Conservation (phyloP, 83 land plant species). For the Thuja plicata region DNA sequence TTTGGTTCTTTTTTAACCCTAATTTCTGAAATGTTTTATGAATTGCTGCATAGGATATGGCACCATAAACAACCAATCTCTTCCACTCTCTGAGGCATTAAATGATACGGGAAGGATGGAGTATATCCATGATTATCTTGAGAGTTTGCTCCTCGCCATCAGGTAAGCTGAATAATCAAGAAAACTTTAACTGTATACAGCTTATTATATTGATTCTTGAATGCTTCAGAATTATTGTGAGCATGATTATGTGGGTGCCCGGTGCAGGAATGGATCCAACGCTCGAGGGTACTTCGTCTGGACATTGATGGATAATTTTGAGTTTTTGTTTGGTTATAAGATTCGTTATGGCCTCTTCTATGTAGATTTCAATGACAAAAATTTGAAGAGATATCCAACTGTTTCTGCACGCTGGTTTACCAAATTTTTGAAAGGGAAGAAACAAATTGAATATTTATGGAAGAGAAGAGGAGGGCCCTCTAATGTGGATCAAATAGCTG, state of each 20-base stretch:
- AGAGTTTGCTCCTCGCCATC: neutral
- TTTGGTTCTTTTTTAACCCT: too few species aligned
- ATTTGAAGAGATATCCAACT: conserved; percentile 7
- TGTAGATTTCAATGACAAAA: conserved; percentile 19
- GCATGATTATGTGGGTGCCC: neutral
- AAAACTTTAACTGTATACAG: neutral
- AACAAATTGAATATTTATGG: neutral
- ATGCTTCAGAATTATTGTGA: neutral
- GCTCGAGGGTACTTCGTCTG: conserved; percentile 5
- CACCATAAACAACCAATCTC: neutral
- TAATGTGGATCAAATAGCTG: neutral
- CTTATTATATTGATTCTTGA: neutral
- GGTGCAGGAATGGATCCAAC: conserved; percentile 16
- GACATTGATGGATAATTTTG: conserved; percentile 20
- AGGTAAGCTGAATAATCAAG: neutral
- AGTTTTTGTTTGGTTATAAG: conserved; percentile 12
- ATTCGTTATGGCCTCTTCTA: conserved; percentile 16
- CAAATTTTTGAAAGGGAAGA: neutral
- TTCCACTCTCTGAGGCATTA: neutral
- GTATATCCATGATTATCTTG: conserved; percentile 1
- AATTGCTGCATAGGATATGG: neutral
- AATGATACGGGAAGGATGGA: neutral
- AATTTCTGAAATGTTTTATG: neutral
- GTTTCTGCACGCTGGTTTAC: conserved; percentile 23
- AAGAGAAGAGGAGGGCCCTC: neutral